These are phyloP conservation scores for Umbelopsis ramanniana DNA, from an alignment of 192 early-diverging fungal species.

Conservation along the genomic window DNA sequence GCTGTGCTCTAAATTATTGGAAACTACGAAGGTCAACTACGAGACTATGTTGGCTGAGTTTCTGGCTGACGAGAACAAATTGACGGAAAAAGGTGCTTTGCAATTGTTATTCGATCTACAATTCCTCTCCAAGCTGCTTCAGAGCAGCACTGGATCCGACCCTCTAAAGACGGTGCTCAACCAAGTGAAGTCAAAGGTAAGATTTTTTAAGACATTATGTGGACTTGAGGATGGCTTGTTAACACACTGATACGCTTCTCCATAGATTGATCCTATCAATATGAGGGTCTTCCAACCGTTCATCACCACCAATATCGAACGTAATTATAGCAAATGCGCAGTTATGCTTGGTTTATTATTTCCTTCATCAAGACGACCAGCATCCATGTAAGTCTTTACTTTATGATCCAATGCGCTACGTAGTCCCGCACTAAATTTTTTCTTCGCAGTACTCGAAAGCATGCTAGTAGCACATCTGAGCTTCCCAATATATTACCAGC, in stretches of 20 bases:
- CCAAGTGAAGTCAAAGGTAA: constrained; percentile 24
- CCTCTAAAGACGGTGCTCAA: background rate
- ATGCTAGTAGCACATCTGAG: constrained; percentile 42
- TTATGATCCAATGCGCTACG: background rate
- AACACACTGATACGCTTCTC: background rate
- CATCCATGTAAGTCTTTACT: constrained; percentile 1
- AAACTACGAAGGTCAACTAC: background rate
- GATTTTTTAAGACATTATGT: background rate
- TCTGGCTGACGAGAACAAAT: background rate
- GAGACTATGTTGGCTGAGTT: background rate
- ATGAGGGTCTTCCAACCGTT: constrained; percentile 55
- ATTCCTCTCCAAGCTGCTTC: constrained; percentile 55
- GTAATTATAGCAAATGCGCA: constrained; percentile 57
- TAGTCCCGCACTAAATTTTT: background rate
- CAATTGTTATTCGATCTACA: constrained; percentile 70
- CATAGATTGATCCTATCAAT: constrained; percentile 73
- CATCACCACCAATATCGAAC: constrained; percentile 56
- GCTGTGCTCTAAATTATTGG: background rate
- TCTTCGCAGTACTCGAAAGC: constrained; percentile 30
- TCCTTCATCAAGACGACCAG: constrained; percentile 40
- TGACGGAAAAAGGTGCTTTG: constrained; percentile 59
- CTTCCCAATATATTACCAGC: constrained; percentile 61
- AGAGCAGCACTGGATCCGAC: constrained; percentile 24
- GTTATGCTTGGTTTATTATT: constrained; percentile 56
- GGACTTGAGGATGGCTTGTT: background rate